Evolutionary conservation across 805 yeast genomes (phyloP).

Genomic region (Cyberlindnera maritima): DNA sequence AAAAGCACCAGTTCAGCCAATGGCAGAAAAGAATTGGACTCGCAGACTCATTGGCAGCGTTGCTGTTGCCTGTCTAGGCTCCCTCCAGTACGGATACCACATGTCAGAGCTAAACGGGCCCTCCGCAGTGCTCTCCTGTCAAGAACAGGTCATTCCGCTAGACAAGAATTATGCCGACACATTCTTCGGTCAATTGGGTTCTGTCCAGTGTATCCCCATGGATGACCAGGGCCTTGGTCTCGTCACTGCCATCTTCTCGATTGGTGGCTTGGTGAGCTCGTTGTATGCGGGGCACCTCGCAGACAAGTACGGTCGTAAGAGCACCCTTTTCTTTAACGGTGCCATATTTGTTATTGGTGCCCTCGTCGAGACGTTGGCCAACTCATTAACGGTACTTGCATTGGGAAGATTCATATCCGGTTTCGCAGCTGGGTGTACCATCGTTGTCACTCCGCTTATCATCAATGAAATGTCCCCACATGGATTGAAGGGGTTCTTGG

Average conservation of each 20-base stretch:
- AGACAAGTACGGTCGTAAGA: constrained; percentile 62
- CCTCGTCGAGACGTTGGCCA: constrained; percentile 50
- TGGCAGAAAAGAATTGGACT: constrained; percentile 18
- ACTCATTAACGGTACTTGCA: constrained; percentile 41
- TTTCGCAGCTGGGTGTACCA: constrained; percentile 80
- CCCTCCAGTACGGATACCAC: constrained; percentile 91
- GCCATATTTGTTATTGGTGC: constrained; percentile 60
- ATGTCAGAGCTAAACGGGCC: constrained; percentile 95
- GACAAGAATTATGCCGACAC: constrained; percentile 24
- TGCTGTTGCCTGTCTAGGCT: constrained; percentile 65
- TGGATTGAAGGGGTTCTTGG: constrained; percentile 68
- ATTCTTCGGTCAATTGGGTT: constrained; percentile 38
- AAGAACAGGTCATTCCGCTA: constrained; percentile 25
- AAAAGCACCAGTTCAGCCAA: not conserved
- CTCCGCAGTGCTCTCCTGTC: constrained; percentile 64
- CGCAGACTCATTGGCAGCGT: constrained; percentile 41
- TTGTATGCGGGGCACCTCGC: constrained; percentile 63
- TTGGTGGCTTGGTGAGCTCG: constrained; percentile 84
- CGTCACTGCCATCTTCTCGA: constrained; percentile 72
- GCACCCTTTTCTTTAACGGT: constrained; percentile 50
- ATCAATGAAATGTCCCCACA: constrained; percentile 79
- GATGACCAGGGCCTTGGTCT: constrained; percentile 60
- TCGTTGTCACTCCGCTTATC: constrained; percentile 81
- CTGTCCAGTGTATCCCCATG: constrained; percentile 55
- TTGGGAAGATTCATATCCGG: constrained; percentile 80